Evolutionary conservation across 345 rosid species (phyloP).

Genomic region (Triadica sebifera): DNA sequence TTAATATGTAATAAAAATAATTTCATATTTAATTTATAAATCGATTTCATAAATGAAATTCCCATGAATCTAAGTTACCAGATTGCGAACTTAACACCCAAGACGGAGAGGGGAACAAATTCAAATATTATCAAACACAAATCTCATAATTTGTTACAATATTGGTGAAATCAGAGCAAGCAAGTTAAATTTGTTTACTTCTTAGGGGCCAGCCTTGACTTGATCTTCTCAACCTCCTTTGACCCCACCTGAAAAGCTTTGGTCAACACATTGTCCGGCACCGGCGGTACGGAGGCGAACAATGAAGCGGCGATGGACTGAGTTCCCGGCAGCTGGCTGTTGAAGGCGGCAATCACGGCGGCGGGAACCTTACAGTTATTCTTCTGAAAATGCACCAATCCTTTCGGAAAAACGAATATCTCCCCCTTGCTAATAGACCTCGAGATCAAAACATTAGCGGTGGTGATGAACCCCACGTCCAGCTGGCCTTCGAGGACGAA

Average conservation of each 20-base stretch:
- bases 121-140: background rate
- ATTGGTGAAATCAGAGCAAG: background rate
- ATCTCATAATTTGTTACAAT: background rate
- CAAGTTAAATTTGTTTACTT: slow-evolving; percentile 1
- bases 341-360: slow-evolving; percentile 26
- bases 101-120: no score
- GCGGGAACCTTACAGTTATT: slow-evolving; percentile 19
- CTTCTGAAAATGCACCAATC: slow-evolving; percentile 30
- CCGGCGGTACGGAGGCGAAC: slow-evolving; percentile 25
- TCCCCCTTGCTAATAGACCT: slow-evolving; percentile 25
- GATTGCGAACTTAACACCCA: no score
- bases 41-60: no score
- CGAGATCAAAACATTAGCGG: slow-evolving; percentile 20
- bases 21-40: no score
- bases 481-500: slow-evolving; percentile 28
- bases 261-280: slow-evolving; percentile 26
- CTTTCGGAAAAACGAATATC: slow-evolving; percentile 25
- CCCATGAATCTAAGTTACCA: no score
- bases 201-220: slow-evolving; percentile 26
- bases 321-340: slow-evolving; percentile 36
- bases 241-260: slow-evolving; percentile 24
- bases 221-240: slow-evolving; percentile 21
- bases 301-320: slow-evolving; percentile 21
- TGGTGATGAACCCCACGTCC: slow-evolving; percentile 33
- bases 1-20: no score